A percentile compares a stretch with the other conserved stretches of the same genome.
Evolutionary conservation across 2,329 filamentous ascomycete genomes (phyloP).

Genomic region (Pseudogymnoascus sp.): DNA sequence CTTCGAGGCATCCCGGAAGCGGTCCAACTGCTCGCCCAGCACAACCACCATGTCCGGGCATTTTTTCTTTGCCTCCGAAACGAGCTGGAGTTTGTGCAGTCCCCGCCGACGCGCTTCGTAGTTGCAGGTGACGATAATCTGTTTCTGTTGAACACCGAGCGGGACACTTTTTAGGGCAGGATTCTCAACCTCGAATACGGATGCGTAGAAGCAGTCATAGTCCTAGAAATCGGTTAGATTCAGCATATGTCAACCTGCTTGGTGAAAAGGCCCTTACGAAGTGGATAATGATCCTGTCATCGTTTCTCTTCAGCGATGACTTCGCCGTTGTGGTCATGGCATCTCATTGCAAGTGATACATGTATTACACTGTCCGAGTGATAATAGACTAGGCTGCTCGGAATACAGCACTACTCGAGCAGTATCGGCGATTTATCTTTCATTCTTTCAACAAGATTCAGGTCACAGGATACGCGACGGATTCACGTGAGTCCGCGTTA

Average conservation of each 20-base stretch:
- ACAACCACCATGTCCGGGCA: conserved; percentile 83
- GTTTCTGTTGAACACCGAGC: conserved; percentile 83
- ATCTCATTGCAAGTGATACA: conserved; percentile 1
- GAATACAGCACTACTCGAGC: background rate
- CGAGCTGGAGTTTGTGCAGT: conserved; percentile 75
- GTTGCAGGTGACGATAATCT: conserved; percentile 89
- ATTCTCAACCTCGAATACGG: conserved; percentile 72
- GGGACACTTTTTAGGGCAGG: conserved; percentile 66
- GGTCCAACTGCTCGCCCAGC: conserved; percentile 77
- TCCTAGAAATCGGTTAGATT: conserved; percentile 40
- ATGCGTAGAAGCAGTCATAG: conserved; percentile 92
- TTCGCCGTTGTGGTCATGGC: background rate
- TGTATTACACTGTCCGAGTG: background rate
- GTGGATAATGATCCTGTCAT: conserved; percentile 68
- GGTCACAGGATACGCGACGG: background rate
- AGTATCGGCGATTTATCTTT: background rate
- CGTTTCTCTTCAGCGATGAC: conserved; percentile 37
- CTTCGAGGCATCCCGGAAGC: conserved; percentile 83
- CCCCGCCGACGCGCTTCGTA: conserved; percentile 75
- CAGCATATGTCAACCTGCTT: conserved; percentile 17
- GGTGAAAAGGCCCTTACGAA: conserved; percentile 49
- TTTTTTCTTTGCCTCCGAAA: conserved; percentile 69
- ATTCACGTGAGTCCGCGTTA: conserved; percentile 6
- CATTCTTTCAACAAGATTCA: background rate
- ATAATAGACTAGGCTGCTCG: background rate